Conservation (phyloP, 371 early-diverging fungal genomes). For the Umbelopsis sp. region DNA sequence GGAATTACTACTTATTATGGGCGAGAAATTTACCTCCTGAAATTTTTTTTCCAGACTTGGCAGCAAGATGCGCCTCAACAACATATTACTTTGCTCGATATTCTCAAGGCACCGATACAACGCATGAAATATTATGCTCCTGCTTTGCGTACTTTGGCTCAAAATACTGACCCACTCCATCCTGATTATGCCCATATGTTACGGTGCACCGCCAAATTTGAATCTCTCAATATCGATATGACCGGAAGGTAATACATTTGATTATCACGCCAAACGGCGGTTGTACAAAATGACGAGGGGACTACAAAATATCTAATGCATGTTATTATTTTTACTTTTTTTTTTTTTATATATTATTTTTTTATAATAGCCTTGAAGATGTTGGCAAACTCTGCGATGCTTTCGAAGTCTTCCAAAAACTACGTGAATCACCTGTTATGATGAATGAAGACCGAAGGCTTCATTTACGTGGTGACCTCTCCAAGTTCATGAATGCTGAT, state of each 20-base stretch:
- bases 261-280: not conserved
- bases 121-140: not conserved
- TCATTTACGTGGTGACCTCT: not conserved
- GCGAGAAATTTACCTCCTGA: too few species aligned
- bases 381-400: not conserved
- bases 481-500: not conserved
- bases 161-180: constrained; percentile 8
- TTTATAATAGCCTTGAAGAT: not conserved
- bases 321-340: not conserved
- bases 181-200: constrained; percentile 14
- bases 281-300: too few species aligned
- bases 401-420: not conserved
- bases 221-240: constrained; percentile 1
- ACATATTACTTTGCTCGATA: not conserved
- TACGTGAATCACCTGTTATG: not conserved
- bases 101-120: not conserved
- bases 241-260: constrained; percentile 2
- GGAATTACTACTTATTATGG: too few species aligned
- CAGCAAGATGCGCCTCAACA: not conserved
- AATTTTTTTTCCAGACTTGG: not conserved
- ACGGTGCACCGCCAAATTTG: constrained; percentile 9
- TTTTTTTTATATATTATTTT: not conserved
- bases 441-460: not conserved
- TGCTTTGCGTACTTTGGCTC: not conserved
- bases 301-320: not conserved